These are phyloP conservation scores for Odontarrhena argentea DNA, from an alignment of 345 rosid genomes.

Conservation along the genomic window DNA sequence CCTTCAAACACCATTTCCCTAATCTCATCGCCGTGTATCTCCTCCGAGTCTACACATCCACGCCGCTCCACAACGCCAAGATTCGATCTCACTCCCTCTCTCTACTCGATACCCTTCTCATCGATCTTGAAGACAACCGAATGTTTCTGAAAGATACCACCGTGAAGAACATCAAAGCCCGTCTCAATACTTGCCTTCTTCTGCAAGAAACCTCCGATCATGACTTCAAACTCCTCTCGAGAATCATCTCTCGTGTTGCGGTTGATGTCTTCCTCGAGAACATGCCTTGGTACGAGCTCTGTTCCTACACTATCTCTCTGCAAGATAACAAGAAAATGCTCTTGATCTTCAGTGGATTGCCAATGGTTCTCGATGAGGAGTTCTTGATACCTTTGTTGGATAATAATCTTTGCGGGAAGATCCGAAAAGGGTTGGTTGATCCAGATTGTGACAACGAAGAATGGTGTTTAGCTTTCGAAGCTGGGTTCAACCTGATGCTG, in stretches of 20 bases:
- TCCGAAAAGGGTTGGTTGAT: neutral
- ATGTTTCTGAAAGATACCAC: neutral
- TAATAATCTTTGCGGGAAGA: neutral
- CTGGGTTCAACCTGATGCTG: slow-evolving; percentile 30
- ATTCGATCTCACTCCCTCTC: slow-evolving; percentile 12
- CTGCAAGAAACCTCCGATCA: neutral
- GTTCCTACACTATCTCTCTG: neutral
- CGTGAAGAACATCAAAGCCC: neutral
- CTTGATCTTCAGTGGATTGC: slow-evolving; percentile 24
- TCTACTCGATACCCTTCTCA: slow-evolving; percentile 24
- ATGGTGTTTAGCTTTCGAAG: slow-evolving; percentile 36
- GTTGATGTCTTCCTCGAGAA: slow-evolving; percentile 11
- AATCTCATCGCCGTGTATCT: slow-evolving; percentile 19
- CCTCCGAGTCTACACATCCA: slow-evolving; percentile 13
- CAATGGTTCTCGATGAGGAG: slow-evolving; percentile 19
- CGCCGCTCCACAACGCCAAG: neutral
- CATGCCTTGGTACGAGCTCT: slow-evolving; percentile 31
- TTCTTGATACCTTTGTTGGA: slow-evolving; percentile 20
- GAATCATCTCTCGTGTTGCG: slow-evolving; percentile 24
- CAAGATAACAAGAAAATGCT: neutral
- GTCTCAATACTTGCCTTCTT: slow-evolving; percentile 7
- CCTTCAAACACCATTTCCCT: slow-evolving; percentile 20
- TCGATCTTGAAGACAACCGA: neutral
- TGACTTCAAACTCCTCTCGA: slow-evolving; percentile 27
- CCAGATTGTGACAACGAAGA: slow-evolving; percentile 6